Percentiles rank a stretch among this genome's conserved stretches.
These are phyloP conservation scores for Dipodascus geniculatus DNA, from an alignment of 805 yeast species.

Conservation along the genomic window DNA sequence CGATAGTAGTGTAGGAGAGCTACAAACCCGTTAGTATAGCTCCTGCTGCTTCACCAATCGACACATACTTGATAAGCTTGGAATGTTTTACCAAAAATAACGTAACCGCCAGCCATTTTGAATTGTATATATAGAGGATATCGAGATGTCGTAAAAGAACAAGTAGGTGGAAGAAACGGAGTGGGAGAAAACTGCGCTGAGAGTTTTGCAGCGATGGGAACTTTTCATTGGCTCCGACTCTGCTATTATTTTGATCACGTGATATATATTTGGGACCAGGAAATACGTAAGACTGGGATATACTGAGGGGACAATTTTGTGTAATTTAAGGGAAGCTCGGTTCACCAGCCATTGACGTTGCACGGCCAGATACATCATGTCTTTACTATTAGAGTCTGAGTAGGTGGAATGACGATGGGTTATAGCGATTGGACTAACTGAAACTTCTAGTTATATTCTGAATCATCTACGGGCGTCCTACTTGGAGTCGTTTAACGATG, in stretches of 20 bases:
- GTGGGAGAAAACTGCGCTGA: background rate
- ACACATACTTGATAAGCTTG: conserved; percentile 61
- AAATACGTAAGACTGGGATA: background rate
- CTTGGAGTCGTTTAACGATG: conserved; percentile 18
- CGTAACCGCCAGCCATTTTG: conserved; percentile 73
- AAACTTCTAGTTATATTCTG: conserved; percentile 18
- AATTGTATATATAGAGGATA: conserved; percentile 12
- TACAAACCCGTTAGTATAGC: conserved; percentile 13
- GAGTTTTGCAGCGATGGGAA: background rate
- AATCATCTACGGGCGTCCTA: conserved; percentile 22
- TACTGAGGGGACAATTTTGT: background rate
- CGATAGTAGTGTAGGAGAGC: conserved; percentile 75
- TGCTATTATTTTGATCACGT: background rate
- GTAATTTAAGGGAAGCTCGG: background rate
- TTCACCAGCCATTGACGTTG: background rate
- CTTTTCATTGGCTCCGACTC: background rate
- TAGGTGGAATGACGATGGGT: conserved; percentile 5
- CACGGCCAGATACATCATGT: conserved; percentile 12
- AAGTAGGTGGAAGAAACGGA: conserved; percentile 3
- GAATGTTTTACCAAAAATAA: conserved; percentile 71
- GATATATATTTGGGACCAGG: background rate
- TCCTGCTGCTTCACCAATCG: background rate
- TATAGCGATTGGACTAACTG: background rate
- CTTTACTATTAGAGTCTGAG: conserved; percentile 22
- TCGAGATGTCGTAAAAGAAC: background rate